Evolutionary conservation across 2,329 filamentous ascomycete species (phyloP).

Genomic region (Ceratocystis lukuohia): DNA sequence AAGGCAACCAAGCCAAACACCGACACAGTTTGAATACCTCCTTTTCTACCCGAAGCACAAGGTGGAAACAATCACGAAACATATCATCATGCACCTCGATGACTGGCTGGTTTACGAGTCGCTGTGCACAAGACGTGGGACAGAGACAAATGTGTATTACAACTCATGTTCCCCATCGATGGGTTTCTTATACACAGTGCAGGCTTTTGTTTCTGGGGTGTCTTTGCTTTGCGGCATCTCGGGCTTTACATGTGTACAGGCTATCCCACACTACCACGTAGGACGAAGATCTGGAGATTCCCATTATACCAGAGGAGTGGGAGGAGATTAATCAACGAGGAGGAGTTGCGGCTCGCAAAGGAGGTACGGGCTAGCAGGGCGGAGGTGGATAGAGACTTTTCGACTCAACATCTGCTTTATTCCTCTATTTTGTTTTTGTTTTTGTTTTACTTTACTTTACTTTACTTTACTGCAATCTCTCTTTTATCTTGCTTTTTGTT

Average conservation of each 20-base stretch:
- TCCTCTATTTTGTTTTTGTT: too few species aligned
- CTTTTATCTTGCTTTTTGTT: too few species aligned
- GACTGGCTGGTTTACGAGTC: conserved; percentile 1
- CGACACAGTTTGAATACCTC: not conserved
- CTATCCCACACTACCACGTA: not conserved
- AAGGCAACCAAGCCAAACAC: not conserved
- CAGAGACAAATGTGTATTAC: not conserved
- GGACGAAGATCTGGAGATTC: not conserved
- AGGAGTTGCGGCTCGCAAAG: too few species aligned
- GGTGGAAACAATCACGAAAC: not conserved
- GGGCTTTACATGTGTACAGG: not conserved
- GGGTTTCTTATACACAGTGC: not conserved
- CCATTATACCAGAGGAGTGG: not conserved
- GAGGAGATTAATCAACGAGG: not conserved
- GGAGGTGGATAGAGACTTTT: too few species aligned
- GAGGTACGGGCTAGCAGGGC: not conserved
- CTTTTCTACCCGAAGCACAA: not conserved
- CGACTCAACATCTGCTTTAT: too few species aligned
- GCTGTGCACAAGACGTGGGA: not conserved
- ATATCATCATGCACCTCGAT: not conserved
- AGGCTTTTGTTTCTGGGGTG: not conserved
- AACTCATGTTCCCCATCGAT: not conserved
- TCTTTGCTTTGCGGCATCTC: not conserved
- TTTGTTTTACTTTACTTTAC: too few species aligned
- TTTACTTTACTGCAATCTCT: too few species aligned